phyloP scores from a whole-genome alignment of 1,284 basidiomycete species.

The Ganoderma sp. region DNA sequence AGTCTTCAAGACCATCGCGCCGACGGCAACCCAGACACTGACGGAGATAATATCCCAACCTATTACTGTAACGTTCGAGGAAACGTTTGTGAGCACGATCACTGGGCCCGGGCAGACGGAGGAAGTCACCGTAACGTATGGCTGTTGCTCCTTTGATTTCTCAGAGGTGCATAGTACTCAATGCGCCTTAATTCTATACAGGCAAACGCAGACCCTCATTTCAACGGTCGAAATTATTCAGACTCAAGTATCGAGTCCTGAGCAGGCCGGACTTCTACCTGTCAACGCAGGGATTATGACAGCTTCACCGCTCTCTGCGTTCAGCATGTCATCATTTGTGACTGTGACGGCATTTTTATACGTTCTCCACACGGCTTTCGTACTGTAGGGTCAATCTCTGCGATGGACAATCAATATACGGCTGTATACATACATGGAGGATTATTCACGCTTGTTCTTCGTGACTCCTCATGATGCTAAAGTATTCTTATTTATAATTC shows the following conservation, averaged over 20 bases:
- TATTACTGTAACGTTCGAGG: conserved; percentile 39
- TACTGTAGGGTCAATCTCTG: conserved; percentile 10
- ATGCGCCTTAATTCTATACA: not conserved
- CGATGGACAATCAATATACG: not conserved
- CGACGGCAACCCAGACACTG: conserved; percentile 36
- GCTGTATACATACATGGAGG: not conserved
- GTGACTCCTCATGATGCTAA: not conserved
- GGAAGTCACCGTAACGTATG: conserved; percentile 39
- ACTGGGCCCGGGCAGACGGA: conserved; percentile 34
- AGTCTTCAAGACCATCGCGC: conserved; percentile 25
- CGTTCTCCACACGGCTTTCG: conserved; percentile 8
- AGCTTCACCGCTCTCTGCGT: conserved; percentile 8
- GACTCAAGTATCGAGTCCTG: conserved; percentile 25
- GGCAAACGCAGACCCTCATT: conserved; percentile 31
- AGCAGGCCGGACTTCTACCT: conserved; percentile 37
- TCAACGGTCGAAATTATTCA: conserved; percentile 34
- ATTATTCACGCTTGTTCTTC: not conserved
- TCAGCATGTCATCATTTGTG: conserved; percentile 12
- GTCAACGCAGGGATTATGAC: conserved; percentile 33
- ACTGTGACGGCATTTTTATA: conserved; percentile 12
- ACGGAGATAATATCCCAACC: conserved; percentile 34
- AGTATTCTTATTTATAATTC: conserved; percentile 17
- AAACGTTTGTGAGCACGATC: conserved; percentile 38
- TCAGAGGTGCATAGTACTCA: not conserved
- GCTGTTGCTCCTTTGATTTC: not conserved